A percentile compares a stretch with the other conserved stretches of the same genome.
Evolutionary conservation across 306 rosid genomes (phyloP).

Genomic region (Fragaria ananassa): DNA sequence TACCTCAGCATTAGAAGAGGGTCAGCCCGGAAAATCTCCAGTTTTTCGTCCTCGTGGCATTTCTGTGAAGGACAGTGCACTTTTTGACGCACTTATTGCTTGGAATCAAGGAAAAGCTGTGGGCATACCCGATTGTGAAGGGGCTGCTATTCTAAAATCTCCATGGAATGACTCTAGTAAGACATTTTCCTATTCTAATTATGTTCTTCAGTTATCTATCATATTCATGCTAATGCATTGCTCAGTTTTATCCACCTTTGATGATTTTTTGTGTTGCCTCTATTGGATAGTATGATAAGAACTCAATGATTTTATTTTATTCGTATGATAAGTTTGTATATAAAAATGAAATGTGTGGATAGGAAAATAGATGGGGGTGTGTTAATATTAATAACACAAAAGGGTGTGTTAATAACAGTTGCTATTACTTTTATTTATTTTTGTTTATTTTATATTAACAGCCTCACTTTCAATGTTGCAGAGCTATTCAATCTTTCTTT

Average conservation of each 20-base stretch:
- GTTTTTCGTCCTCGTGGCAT: conserved; percentile 92
- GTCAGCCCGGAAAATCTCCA: conserved; percentile 86
- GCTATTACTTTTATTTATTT: background rate
- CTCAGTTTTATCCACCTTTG: background rate
- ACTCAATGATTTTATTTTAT: background rate
- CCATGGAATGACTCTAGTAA: conserved; percentile 98
- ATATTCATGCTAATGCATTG: background rate
- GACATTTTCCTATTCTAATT: conserved; percentile 9
- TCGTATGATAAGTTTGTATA: background rate
- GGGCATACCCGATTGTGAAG: conserved; percentile 94
- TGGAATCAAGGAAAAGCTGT: conserved; percentile 88
- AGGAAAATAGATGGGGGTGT: too few relatives aligned
- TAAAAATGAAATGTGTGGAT: too few relatives aligned
- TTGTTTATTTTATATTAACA: background rate
- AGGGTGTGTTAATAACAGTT: too few relatives aligned
- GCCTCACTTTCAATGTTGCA: conserved; percentile 28
- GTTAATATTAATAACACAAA: too few relatives aligned
- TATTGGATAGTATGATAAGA: background rate
- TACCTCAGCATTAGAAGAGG: conserved; percentile 79
- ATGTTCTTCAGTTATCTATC: conserved; percentile 18
- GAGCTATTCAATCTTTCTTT: conserved; percentile 83
- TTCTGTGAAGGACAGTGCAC: conserved; percentile 80
- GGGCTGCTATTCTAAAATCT: conserved; percentile 94
- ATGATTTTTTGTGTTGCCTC: background rate
- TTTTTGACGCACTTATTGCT: conserved; percentile 78